A percentile compares a stretch with the other conserved stretches of the same genome.
These are phyloP conservation scores for Cornus kousa DNA, from an alignment of 148 eudicot genomes.

Conservation along the genomic window DNA sequence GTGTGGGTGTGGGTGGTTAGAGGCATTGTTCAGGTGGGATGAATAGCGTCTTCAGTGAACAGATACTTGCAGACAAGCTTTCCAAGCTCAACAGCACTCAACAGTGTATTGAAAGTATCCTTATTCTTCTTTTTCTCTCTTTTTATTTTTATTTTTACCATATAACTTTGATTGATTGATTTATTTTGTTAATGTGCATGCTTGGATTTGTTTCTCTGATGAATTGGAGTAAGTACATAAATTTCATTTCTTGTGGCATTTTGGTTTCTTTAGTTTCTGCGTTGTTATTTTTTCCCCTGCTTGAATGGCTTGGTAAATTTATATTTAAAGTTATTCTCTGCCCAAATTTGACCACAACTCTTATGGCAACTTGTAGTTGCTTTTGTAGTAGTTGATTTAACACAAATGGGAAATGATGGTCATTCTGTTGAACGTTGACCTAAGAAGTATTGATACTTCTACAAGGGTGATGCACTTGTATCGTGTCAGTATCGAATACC, in stretches of 20 bases:
- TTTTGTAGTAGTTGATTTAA: neutral
- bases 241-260: neutral
- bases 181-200: neutral
- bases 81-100: slow-evolving; percentile 84
- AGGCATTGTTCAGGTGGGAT: no score
- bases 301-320: neutral
- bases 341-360: no score
- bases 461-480: no score
- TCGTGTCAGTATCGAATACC: no score
- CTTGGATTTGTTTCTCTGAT: neutral
- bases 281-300: neutral
- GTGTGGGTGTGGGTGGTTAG: no score
- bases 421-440: no score
- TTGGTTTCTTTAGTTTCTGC: neutral
- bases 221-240: neutral
- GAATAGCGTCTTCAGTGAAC: slow-evolving; percentile 83
- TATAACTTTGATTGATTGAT: neutral
- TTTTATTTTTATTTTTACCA: neutral
- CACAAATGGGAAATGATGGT: neutral
- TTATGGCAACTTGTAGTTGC: neutral
- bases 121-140: slow-evolving; percentile 1
- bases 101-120: slow-evolving; percentile 97
- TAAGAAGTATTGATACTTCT: no score
- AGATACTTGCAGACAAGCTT: slow-evolving; percentile 84
- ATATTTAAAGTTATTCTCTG: neutral